Conservation (phyloP, 306 rosid species). For the Cicer bijugum region DNA sequence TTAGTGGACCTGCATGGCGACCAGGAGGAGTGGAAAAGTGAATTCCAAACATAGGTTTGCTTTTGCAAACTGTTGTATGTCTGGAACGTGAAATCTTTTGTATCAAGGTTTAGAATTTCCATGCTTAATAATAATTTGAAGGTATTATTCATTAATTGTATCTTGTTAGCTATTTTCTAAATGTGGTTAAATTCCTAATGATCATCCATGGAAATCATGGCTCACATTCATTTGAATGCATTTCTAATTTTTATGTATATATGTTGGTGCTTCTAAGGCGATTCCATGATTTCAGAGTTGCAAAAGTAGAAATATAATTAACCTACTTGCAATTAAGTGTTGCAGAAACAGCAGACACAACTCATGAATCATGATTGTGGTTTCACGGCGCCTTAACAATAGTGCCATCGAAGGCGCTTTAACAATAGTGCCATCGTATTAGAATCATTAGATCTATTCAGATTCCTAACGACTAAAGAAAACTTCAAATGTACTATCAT, state of each 20-base stretch:
- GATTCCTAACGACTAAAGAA: slow-evolving; percentile 16
- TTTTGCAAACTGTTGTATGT: neutral
- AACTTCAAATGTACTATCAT: slow-evolving; percentile 37
- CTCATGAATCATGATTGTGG: slow-evolving; percentile 2
- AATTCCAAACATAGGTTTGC: neutral
- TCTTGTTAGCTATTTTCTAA: slow-evolving; percentile 17
- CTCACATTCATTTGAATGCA: slow-evolving; percentile 29
- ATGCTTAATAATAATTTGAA: slow-evolving; percentile 5
- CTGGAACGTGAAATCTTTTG: neutral
- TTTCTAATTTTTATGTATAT: neutral
- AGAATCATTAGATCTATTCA: neutral
- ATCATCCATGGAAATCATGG: slow-evolving; percentile 11
- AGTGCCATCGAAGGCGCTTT: slow-evolving; percentile 3
- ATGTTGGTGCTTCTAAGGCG: neutral
- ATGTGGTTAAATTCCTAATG: slow-evolving; percentile 26
- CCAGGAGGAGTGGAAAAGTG: neutral
- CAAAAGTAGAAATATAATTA: slow-evolving; percentile 6
- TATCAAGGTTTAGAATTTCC: neutral
- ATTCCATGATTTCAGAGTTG: slow-evolving; percentile 34
- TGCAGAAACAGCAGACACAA: slow-evolving; percentile 15
- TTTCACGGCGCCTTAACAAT: slow-evolving; percentile 9
- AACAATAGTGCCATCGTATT: slow-evolving; percentile 6
- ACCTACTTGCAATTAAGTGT: neutral
- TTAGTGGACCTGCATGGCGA: neutral
- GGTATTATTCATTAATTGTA: neutral